Percentiles rank a stretch among this genome's conserved stretches.
Evolutionary conservation across 2,329 filamentous ascomycete species (phyloP).

Genomic region (Claviceps maximensis): DNA sequence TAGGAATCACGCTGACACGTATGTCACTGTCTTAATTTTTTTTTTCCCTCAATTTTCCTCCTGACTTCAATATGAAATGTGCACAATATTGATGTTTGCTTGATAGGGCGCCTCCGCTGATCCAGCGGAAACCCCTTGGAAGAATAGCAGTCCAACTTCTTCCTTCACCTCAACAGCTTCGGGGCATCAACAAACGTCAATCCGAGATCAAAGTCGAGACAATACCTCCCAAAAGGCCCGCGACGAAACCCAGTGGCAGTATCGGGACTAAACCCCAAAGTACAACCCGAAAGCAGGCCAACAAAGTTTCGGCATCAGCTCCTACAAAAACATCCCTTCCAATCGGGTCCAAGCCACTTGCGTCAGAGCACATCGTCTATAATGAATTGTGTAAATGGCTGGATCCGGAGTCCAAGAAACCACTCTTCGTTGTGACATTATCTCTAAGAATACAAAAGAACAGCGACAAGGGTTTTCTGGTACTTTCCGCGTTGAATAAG

Average conservation of each 20-base stretch:
- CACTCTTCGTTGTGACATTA: slow-evolving; percentile 6
- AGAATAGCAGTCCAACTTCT: not conserved
- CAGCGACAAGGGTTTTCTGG: slow-evolving; percentile 10
- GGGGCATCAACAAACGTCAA: not conserved
- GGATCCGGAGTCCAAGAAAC: not conserved
- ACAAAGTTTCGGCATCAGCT: not conserved
- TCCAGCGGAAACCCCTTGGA: slow-evolving; percentile 1
- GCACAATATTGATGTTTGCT: not conserved
- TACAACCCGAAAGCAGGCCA: not conserved
- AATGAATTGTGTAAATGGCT: slow-evolving; percentile 10
- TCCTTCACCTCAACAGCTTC: not conserved
- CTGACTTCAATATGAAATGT: not conserved
- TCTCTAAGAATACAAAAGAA: slow-evolving; percentile 8
- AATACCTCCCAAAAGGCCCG: not conserved
- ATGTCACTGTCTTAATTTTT: not conserved
- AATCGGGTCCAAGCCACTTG: not conserved
- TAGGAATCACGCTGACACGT: slow-evolving; percentile 6
- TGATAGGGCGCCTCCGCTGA: slow-evolving; percentile 7
- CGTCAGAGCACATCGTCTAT: slow-evolving; percentile 8
- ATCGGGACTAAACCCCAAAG: not conserved
- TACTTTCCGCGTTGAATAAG: slow-evolving; percentile 8
- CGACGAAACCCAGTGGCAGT: not conserved
- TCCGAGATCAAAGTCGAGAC: not conserved
- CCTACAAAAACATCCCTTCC: not conserved
- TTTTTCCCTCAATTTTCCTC: not conserved